These are phyloP conservation scores for Neopestalotiopsis sp. DNA, from an alignment of 2,329 filamentous ascomycete genomes.

Conservation along the genomic window DNA sequence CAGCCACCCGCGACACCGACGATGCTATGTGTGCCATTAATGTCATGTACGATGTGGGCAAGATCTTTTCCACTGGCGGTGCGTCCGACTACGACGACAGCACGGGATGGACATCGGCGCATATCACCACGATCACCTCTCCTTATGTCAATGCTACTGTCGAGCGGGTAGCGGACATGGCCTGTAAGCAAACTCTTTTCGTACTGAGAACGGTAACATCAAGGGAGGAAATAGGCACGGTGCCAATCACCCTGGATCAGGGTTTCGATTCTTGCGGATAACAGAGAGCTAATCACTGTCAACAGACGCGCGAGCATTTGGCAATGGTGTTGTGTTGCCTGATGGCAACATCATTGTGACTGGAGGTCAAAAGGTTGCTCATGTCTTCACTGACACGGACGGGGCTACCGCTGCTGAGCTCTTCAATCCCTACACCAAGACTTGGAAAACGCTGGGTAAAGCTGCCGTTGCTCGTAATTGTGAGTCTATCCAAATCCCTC, in stretches of 20 bases:
- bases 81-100: conserved; percentile 44
- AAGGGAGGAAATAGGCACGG: no score
- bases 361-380: conserved; percentile 49
- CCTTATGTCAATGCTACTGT: conserved; percentile 19
- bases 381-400: conserved; percentile 50
- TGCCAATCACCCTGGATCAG: no score
- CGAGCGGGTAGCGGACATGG: conserved; percentile 13
- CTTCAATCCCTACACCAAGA: conserved; percentile 47
- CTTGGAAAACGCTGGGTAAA: conserved; percentile 42
- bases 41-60: conserved; percentile 65
- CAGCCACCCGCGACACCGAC: conserved; percentile 48
- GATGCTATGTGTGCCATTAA: conserved; percentile 60
- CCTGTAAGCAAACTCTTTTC: conserved; percentile 13
- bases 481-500: neutral
- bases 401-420: conserved; percentile 49
- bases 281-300: conserved; percentile 32
- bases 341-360: conserved; percentile 52
- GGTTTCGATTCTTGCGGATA: neutral
- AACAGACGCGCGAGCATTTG: conserved; percentile 22
- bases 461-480: conserved; percentile 48
- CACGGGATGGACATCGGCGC: conserved; percentile 43
- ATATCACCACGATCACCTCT: conserved; percentile 50
- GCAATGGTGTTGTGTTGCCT: conserved; percentile 33
- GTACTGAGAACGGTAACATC: no score
- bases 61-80: conserved; percentile 56